Evolutionary conservation across 352 stramenopile genomes (phyloP).

Genomic region (Phytophthora sansomeana): DNA sequence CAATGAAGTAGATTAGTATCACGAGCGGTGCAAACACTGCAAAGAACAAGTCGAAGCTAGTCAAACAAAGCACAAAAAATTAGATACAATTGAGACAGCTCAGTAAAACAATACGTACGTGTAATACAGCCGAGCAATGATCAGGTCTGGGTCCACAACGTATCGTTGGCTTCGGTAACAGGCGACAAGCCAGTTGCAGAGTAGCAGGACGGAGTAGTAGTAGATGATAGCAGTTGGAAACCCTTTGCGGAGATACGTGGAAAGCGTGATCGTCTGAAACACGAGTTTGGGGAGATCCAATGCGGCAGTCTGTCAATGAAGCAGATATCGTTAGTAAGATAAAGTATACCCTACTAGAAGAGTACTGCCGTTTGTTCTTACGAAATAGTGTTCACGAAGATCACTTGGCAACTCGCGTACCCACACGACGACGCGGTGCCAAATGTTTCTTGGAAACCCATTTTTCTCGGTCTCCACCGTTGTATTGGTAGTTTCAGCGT

Average conservation of each 20-base stretch:
- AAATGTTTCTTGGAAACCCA: conserved; percentile 11
- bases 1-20: conserved; percentile 45
- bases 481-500: no score
- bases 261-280: conserved; percentile 51
- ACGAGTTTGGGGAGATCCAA: conserved; percentile 56
- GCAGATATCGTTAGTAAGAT: conserved; percentile 2
- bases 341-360: no score
- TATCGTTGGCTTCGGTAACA: conserved; percentile 55
- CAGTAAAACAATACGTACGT: no score
- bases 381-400: no score
- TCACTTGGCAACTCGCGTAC: no score
- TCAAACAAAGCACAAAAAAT: no score
- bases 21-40: conserved; percentile 52
- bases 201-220: conserved; percentile 47
- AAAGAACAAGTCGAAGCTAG: conserved; percentile 67
- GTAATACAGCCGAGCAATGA: conserved; percentile 53
- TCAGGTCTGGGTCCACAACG: no score
- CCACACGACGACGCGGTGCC: no score
- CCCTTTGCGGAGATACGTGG: conserved; percentile 43
- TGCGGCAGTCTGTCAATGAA: conserved; percentile 38
- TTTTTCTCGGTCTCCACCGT: background rate
- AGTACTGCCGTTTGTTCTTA: no score
- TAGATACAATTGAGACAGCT: no score
- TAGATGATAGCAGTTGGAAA: conserved; percentile 51
- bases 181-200: conserved; percentile 50